Evolutionary conservation across 495 filamentous ascomycete species (phyloP).

Genomic region (Patellaria atrata): DNA sequence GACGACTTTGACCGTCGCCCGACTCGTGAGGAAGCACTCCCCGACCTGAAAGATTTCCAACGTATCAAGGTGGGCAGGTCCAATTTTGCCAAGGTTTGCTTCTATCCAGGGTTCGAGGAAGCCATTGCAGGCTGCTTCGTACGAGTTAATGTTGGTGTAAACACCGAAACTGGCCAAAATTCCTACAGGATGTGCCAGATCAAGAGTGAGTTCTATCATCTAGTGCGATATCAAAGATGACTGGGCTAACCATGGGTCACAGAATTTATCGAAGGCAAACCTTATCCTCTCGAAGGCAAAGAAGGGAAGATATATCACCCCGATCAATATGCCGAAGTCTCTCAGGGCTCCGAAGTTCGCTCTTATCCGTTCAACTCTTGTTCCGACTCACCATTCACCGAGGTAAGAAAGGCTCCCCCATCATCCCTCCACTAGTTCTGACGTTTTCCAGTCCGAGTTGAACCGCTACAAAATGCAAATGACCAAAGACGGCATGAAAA

Average conservation of each 20-base stretch:
- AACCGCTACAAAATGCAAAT: conserved; percentile 69
- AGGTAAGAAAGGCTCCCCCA: conserved; percentile 5
- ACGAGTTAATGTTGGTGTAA: conserved; percentile 63
- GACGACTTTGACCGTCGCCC: conserved; percentile 56
- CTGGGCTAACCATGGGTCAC: conserved; percentile 25
- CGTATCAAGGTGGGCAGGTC: conserved; percentile 64
- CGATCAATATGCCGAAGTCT: conserved; percentile 13
- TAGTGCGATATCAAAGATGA: neutral
- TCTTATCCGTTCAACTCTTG: conserved; percentile 10
- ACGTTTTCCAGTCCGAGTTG: conserved; percentile 47
- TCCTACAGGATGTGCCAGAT: conserved; percentile 78
- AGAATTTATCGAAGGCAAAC: conserved; percentile 65
- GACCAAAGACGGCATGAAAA: conserved; percentile 49
- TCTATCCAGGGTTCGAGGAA: conserved; percentile 76
- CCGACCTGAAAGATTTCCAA: conserved; percentile 67
- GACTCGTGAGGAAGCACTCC: conserved; percentile 42
- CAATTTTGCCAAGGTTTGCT: conserved; percentile 74
- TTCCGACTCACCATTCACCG: conserved; percentile 14
- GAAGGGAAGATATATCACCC: conserved; percentile 10
- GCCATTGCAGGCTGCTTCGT: conserved; percentile 65
- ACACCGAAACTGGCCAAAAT: conserved; percentile 49
- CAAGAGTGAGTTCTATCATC: conserved; percentile 43
- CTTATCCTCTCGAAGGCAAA: conserved; percentile 38
- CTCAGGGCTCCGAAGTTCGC: conserved; percentile 14
- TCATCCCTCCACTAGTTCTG: conserved; percentile 3